phyloP scores from a whole-genome alignment of 208 protist genomes.

The Phytomonas francai region DNA sequence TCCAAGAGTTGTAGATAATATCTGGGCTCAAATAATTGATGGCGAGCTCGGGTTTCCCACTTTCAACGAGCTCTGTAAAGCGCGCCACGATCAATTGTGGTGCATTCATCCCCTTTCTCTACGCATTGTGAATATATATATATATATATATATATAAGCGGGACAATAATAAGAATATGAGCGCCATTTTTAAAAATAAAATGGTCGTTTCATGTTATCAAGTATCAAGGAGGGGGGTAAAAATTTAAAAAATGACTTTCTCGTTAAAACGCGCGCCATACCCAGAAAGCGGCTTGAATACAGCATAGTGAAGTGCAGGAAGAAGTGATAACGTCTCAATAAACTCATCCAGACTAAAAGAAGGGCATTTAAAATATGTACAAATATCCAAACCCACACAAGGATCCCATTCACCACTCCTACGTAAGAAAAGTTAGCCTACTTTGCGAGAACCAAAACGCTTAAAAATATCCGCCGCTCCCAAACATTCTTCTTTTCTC shows the following conservation, averaged over 20 bases:
- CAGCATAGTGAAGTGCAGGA: background rate
- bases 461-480: background rate
- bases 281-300: background rate
- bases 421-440: background rate
- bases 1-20: conserved; percentile 71
- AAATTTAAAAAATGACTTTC: background rate
- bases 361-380: background rate
- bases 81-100: conserved; percentile 52
- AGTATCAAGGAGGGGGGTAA: background rate
- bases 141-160: conserved; percentile 4
- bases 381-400: background rate
- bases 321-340: background rate
- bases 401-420: background rate
- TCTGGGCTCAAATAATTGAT: conserved; percentile 56
- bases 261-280: background rate
- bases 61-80: conserved; percentile 45
- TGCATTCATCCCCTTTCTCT: conserved; percentile 23
- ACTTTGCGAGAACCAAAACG: background rate
- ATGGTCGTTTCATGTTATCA: too few relatives aligned
- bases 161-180: background rate
- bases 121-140: background rate
- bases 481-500: background rate
- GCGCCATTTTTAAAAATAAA: too few relatives aligned
- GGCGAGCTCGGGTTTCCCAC: conserved; percentile 51
- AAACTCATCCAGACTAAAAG: background rate